phyloP scores from a whole-genome alignment of 768 basidiomycete species.

The Mycena sanguinolenta region DNA sequence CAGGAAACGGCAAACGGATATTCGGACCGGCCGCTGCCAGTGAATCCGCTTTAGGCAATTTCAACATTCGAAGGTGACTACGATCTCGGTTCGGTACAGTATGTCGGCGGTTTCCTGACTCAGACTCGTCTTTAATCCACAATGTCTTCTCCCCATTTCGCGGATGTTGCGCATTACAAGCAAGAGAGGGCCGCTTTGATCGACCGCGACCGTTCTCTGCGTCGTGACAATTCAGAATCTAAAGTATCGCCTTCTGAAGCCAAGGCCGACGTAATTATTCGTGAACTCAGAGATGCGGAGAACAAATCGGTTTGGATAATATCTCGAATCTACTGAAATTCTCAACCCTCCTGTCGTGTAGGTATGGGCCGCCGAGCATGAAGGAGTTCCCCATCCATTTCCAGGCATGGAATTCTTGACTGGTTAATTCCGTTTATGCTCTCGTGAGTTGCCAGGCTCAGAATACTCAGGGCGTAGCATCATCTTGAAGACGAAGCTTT shows the following conservation, averaged over 20 bases:
- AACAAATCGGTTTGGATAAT: constrained; percentile 41
- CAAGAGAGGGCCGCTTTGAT: constrained; percentile 53
- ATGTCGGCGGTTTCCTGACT: too few species aligned
- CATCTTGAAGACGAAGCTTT: constrained; percentile 73
- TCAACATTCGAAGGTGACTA: too few species aligned
- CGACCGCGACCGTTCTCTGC: constrained; percentile 61
- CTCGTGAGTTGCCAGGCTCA: neutral
- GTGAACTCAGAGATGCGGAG: constrained; percentile 68
- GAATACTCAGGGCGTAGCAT: constrained; percentile 60
- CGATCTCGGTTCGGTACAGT: too few species aligned
- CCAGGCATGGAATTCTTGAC: constrained; percentile 87
- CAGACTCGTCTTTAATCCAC: neutral
- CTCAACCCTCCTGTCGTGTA: neutral
- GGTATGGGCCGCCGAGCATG: constrained; percentile 71
- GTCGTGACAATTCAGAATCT: constrained; percentile 57
- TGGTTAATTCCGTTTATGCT: constrained; percentile 51
- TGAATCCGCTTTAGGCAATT: too few species aligned
- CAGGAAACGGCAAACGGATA: neutral
- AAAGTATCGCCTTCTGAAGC: constrained; percentile 54
- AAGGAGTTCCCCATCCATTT: constrained; percentile 68
- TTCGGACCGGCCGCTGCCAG: neutral
- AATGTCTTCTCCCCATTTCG: constrained; percentile 4
- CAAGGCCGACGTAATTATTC: constrained; percentile 69
- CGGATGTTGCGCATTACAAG: constrained; percentile 46
- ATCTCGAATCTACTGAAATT: neutral